These are phyloP conservation scores for Mucor plumbeus DNA, from an alignment of 371 early-diverging fungal species.

Conservation along the genomic window DNA sequence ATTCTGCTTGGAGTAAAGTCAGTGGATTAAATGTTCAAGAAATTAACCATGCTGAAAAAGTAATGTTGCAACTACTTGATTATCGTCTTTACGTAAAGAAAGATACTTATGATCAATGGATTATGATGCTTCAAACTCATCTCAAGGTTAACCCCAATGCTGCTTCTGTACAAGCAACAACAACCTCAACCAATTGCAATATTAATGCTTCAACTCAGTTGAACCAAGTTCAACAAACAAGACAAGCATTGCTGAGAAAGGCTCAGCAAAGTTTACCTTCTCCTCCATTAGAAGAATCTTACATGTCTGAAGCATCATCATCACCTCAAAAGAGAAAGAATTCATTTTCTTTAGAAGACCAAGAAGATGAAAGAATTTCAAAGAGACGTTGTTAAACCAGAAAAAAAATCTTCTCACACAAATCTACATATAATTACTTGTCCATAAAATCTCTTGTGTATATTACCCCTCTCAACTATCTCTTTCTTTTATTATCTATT, in stretches of 20 bases:
- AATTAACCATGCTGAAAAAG: slow-evolving; percentile 73
- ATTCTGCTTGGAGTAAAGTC: slow-evolving; percentile 79
- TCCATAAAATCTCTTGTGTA: slow-evolving; percentile 11
- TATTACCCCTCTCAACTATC: slow-evolving; percentile 9
- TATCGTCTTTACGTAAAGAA: slow-evolving; percentile 73
- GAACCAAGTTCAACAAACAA: background rate
- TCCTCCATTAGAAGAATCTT: slow-evolving; percentile 29
- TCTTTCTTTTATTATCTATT: background rate
- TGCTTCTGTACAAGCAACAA: background rate
- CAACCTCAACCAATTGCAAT: background rate
- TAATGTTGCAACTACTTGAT: slow-evolving; percentile 71
- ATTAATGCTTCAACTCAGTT: background rate
- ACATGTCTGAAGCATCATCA: slow-evolving; percentile 3
- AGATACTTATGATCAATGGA: slow-evolving; percentile 55
- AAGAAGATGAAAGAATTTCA: slow-evolving; percentile 6
- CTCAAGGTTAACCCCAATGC: slow-evolving; percentile 23
- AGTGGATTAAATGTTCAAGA: slow-evolving; percentile 70
- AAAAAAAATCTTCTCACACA: slow-evolving; percentile 3
- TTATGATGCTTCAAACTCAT: slow-evolving; percentile 39
- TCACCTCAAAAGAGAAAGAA: slow-evolving; percentile 21
- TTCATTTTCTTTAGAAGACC: background rate
- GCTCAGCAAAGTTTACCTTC: slow-evolving; percentile 32
- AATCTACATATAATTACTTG: background rate
- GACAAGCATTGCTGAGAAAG: background rate
- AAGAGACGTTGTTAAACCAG: slow-evolving; percentile 12